phyloP scores from a whole-genome alignment of 2,329 filamentous ascomycete genomes.

The Aspergillus sp. region DNA sequence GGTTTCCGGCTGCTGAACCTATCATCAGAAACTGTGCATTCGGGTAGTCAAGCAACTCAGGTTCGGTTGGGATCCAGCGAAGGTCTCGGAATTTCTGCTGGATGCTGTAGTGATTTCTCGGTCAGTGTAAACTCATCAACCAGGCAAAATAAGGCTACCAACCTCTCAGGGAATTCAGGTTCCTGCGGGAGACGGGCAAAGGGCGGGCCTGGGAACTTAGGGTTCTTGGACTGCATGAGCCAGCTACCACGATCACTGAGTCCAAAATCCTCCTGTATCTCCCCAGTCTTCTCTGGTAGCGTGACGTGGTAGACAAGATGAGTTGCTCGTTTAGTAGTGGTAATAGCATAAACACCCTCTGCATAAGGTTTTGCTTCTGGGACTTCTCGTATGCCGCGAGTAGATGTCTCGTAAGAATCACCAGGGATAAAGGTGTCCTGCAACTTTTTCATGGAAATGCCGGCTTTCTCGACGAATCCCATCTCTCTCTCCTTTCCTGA shows the following conservation, averaged over 20 bases:
- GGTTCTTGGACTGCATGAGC: slow-evolving; percentile 78
- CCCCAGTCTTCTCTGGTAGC: slow-evolving; percentile 66
- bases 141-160: slow-evolving; percentile 27
- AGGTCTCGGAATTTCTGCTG: slow-evolving; percentile 69
- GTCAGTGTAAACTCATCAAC: not conserved
- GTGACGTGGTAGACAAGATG: slow-evolving; percentile 81
- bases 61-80: slow-evolving; percentile 72
- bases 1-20: slow-evolving; percentile 51
- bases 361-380: slow-evolving; percentile 74
- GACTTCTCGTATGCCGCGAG: slow-evolving; percentile 65
- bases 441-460: slow-evolving; percentile 65
- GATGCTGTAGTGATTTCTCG: slow-evolving; percentile 48
- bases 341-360: slow-evolving; percentile 83
- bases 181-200: slow-evolving; percentile 62
- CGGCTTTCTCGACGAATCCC: slow-evolving; percentile 77
- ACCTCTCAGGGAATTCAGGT: slow-evolving; percentile 71
- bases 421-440: slow-evolving; percentile 69
- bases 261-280: slow-evolving; percentile 74
- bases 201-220: slow-evolving; percentile 65
- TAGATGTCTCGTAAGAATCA: slow-evolving; percentile 73
- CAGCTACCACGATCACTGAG: slow-evolving; percentile 72
- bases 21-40: slow-evolving; percentile 78
- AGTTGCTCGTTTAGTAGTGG: slow-evolving; percentile 66
- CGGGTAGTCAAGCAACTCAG: slow-evolving; percentile 71
- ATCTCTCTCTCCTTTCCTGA: slow-evolving; percentile 71